Conservation (phyloP, 768 basidiomycete genomes). For the Chalciporus sphaerocephalus region DNA sequence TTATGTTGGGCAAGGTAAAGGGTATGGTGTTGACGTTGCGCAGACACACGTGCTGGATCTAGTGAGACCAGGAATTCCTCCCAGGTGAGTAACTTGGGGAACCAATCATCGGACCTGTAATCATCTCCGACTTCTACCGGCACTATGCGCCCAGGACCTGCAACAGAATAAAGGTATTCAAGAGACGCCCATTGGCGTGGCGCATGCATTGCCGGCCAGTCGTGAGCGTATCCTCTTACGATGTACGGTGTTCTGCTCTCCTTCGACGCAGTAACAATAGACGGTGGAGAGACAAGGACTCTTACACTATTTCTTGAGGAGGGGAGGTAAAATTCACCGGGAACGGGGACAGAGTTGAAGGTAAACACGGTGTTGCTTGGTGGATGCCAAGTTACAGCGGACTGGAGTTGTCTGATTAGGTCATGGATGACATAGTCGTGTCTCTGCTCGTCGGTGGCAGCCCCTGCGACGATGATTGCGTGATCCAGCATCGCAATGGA, state of each 20-base stretch:
- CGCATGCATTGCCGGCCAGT: constrained; percentile 77
- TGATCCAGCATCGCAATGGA: constrained; percentile 66
- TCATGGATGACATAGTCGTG: constrained; percentile 53
- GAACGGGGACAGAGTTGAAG: neutral
- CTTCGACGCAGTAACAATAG: constrained; percentile 51
- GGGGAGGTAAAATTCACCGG: neutral
- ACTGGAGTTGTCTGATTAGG: constrained; percentile 61
- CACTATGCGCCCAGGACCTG: constrained; percentile 79
- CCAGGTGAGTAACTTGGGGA: constrained; percentile 74
- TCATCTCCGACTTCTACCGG: constrained; percentile 88
- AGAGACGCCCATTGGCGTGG: constrained; percentile 63
- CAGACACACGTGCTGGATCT: constrained; percentile 18
- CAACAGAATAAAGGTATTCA: constrained; percentile 61
- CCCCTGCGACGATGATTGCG: constrained; percentile 79
- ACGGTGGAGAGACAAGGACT: constrained; percentile 47
- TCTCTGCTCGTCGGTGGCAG: constrained; percentile 54
- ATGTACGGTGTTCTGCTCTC: constrained; percentile 62
- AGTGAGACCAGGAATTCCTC: constrained; percentile 62
- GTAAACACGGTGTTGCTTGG: constrained; percentile 8
- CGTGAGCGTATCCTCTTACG: constrained; percentile 51
- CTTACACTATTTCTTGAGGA: constrained; percentile 33
- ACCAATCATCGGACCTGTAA: constrained; percentile 80
- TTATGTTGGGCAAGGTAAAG: constrained; percentile 91
- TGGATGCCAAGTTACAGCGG: constrained; percentile 6
- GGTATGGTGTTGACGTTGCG: constrained; percentile 24